Evolutionary conservation across 1,284 basidiomycete genomes (phyloP), one percentile per base, ranked within the genome.

Genomic region (Lignosus rhinocerotis): DNA sequence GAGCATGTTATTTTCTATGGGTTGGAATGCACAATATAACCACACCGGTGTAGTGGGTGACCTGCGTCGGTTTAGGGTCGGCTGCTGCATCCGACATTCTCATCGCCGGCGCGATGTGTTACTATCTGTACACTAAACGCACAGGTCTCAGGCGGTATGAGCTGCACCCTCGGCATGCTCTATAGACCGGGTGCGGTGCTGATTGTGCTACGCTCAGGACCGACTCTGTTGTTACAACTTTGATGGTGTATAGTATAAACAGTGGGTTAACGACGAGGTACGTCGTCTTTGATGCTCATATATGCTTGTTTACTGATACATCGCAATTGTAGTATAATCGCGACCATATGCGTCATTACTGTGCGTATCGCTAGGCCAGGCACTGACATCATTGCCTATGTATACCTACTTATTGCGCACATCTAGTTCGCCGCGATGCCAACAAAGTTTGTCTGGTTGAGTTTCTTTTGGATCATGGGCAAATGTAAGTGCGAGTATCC

Each of bases 221-320:
- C 38, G 71, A 72, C 55, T 68, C 68, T 5, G 57, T 73, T 17
- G 70, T 73, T 32, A 66, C 67, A 19, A 70, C 66, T 31, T 64
- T 73, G 17, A 69, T 72, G 67, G 42, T 70, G n/a, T 72, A 72
- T 47, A 69, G 70, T 33, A 65, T 73, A 50, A 73, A 73, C 51
- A 72, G 70, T 19, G 72, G 72, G 1, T 53, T 72, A 17, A 46
- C 72, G 6, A 73, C 72, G 17, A 70, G 70, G 70, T 71, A 52
- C 12, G 41, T 1, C 17, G 14, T 43, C n/a, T 16, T n/a, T 62
- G 25, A 30, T 30, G 46, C 51, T 32, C 1, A 14, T 46, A 16
- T 17, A 31, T 38, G 59, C 1, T 14, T 17, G 1, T 17, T 19
- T 14, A 32, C 11, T 48, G 16, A 39, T 19, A 8, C 21, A 17